Conservation (phyloP, 345 rosid species). For the Eucalyptus albens region DNA sequence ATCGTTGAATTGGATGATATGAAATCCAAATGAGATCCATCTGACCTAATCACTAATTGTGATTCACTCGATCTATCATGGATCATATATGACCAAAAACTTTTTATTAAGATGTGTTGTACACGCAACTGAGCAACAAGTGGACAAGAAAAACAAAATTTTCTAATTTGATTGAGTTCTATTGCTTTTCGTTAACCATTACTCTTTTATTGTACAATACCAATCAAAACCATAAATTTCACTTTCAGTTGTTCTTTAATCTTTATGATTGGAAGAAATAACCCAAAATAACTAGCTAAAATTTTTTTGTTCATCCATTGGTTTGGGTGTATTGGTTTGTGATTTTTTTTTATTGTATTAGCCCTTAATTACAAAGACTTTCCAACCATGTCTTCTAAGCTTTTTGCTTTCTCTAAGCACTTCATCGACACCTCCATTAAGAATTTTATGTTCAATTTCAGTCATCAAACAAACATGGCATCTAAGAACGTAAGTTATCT, state of each 20-base stretch:
- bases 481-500: too few relatives aligned
- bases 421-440: too few relatives aligned
- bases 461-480: too few relatives aligned
- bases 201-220: neutral
- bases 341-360: rapidly evolving
- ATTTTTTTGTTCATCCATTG: too few relatives aligned
- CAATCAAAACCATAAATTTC: neutral
- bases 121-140: neutral
- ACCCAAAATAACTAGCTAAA: neutral
- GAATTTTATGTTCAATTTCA: too few relatives aligned
- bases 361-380: too few relatives aligned
- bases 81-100: neutral
- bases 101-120: neutral
- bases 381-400: too few relatives aligned
- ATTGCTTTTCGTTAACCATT: neutral
- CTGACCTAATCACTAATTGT: neutral
- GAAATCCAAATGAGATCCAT: neutral
- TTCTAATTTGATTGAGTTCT: neutral
- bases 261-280: neutral
- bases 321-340: neutral
- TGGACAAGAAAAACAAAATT: neutral
- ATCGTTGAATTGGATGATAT: neutral
- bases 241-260: neutral
- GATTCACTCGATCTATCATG: neutral
- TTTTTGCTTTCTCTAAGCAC: too few relatives aligned